Percentiles rank a stretch among this genome's conserved stretches.
Evolutionary conservation across 169 alveolate genomes (phyloP).

Genomic region (Cytauxzoon felis): DNA sequence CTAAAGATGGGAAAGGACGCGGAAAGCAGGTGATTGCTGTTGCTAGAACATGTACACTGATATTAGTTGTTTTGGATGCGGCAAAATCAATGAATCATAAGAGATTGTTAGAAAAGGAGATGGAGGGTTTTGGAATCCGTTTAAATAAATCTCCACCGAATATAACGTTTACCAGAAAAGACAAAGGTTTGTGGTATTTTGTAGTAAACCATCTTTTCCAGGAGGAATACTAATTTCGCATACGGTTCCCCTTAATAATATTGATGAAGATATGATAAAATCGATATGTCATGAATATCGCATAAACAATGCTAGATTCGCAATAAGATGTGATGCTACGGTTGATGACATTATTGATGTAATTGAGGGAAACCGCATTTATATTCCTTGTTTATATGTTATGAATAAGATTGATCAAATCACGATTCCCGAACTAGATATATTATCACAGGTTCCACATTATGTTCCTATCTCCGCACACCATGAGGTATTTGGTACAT

Average conservation of each 20-base stretch:
- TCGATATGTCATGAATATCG: constrained; percentile 89
- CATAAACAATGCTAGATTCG: constrained; percentile 89
- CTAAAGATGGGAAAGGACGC: constrained; percentile 98
- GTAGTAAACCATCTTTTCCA: constrained; percentile 30
- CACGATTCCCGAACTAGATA: constrained; percentile 84
- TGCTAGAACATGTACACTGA: constrained; percentile 93
- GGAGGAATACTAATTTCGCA: constrained; percentile 78
- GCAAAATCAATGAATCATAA: constrained; percentile 90
- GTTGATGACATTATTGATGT: constrained; percentile 97
- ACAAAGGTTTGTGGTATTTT: constrained; percentile 54
- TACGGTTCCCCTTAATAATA: constrained; percentile 78
- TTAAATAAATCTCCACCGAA: constrained; percentile 93
- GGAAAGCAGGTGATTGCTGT: constrained; percentile 98
- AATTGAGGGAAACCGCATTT: constrained; percentile 93
- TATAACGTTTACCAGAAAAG: constrained; percentile 68
- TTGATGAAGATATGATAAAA: constrained; percentile 75
- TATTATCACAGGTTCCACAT: constrained; percentile 91
- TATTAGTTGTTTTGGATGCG: constrained; percentile 92
- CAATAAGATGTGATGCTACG: constrained; percentile 90
- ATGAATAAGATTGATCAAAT: constrained; percentile 90
- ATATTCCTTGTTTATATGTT: constrained; percentile 91
- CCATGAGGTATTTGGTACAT: constrained; percentile 51
- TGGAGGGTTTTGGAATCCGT: constrained; percentile 96
- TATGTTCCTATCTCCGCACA: constrained; percentile 91
- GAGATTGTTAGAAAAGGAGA: constrained; percentile 88